These are phyloP conservation scores for Emmonsiellopsis sp. DNA, from an alignment of 2,329 filamentous ascomycete genomes.

Conservation along the genomic window DNA sequence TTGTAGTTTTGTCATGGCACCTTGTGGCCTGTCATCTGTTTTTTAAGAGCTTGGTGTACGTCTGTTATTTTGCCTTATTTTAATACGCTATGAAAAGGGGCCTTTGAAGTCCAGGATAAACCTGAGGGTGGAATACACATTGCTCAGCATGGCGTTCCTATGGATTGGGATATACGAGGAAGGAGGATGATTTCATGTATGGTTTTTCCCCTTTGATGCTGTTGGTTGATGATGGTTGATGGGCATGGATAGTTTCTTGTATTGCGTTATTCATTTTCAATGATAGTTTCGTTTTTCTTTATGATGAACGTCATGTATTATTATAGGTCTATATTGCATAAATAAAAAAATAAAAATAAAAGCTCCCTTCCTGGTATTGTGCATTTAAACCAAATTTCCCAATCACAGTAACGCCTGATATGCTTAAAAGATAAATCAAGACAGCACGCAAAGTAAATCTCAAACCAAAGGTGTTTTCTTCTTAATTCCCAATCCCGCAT, in stretches of 20 bases:
- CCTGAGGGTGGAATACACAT: neutral
- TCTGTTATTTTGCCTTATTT: constrained; percentile 8
- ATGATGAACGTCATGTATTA: neutral
- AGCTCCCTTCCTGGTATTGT: neutral
- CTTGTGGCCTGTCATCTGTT: neutral
- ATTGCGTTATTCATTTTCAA: constrained; percentile 7
- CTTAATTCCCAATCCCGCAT: constrained; percentile 73
- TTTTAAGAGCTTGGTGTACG: constrained; percentile 13
- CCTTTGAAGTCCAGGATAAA: neutral
- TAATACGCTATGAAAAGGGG: neutral
- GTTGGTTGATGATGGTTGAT: constrained; percentile 3
- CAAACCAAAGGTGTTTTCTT: constrained; percentile 60
- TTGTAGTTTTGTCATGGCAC: too few relatives aligned
- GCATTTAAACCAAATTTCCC: neutral
- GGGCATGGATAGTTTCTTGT: neutral
- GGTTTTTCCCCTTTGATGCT: constrained; percentile 8
- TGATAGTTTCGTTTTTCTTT: neutral
- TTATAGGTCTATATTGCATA: constrained; percentile 17
- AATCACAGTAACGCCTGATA: neutral
- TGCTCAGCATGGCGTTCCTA: constrained; percentile 9
- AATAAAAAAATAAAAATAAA: neutral
- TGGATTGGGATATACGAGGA: neutral
- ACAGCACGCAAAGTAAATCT: neutral
- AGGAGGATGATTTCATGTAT: neutral
- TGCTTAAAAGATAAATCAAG: neutral